A percentile compares a stretch with the other conserved stretches of the same genome.
These are phyloP conservation scores for Arabidopsis thaliana DNA, from an alignment of 345 rosid species.

Conservation along the genomic window TAIR10.1 NC_003074.8:3024501-3025000, in stretches of 20 bases:
- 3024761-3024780: slow-evolving; percentile 64
- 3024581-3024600: slow-evolving; percentile 54
- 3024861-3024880: slow-evolving; percentile 50
- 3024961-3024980: slow-evolving; percentile 65
- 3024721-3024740: slow-evolving; percentile 59
- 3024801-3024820: slow-evolving; percentile 92
- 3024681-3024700: slow-evolving; percentile 61
- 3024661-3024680: slow-evolving; percentile 75
- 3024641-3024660: slow-evolving; percentile 74
- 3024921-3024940: slow-evolving; percentile 41
- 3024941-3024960: slow-evolving; percentile 47
- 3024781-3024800: slow-evolving; percentile 62
- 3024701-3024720: slow-evolving; percentile 56
- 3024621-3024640: slow-evolving; percentile 54
- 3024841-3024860: slow-evolving; percentile 64
- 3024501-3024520: slow-evolving; percentile 54
- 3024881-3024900: slow-evolving; percentile 55
- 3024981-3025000: slow-evolving; percentile 79
- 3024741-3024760: slow-evolving; percentile 51
- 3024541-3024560: slow-evolving; percentile 72
- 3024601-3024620: slow-evolving; percentile 42
- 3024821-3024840: slow-evolving; percentile 82
- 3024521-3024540: slow-evolving; percentile 58
- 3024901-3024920: slow-evolving; percentile 49
- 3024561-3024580: slow-evolving; percentile 71